Conservation (phyloP, 306 rosid genomes). For the Mimosa bimucronata region DNA sequence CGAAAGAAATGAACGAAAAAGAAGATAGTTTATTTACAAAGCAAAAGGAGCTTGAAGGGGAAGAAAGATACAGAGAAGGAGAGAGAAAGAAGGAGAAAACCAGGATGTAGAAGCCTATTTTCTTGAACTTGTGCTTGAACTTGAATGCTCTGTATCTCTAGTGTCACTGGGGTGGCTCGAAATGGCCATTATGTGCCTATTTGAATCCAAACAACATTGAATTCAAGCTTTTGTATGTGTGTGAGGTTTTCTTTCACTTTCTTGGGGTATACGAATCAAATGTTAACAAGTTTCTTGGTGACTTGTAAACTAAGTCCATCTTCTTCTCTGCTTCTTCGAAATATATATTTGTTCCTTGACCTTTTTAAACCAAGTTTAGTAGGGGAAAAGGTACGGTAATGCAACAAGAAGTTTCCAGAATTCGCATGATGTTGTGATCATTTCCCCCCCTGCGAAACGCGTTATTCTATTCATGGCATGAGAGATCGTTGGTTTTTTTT, state of each 20-base stretch:
- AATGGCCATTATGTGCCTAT: slow-evolving; percentile 33
- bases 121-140: slow-evolving; percentile 40
- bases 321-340: too few species aligned
- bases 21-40: slow-evolving; percentile 19
- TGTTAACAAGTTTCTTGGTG: slow-evolving; percentile 22
- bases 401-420: too few species aligned
- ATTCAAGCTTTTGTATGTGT: slow-evolving; percentile 12
- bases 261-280: slow-evolving; percentile 37
- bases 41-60: slow-evolving; percentile 27
- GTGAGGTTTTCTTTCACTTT: slow-evolving; percentile 33
- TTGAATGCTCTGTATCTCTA: slow-evolving; percentile 25
- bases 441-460: too few species aligned
- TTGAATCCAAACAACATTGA: not conserved
- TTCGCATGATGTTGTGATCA: too few species aligned
- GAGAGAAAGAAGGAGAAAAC: slow-evolving; percentile 30
- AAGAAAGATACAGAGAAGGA: slow-evolving; percentile 33
- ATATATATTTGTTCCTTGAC: too few species aligned
- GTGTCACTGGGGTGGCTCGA: slow-evolving; percentile 14
- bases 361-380: too few species aligned
- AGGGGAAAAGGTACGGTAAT: too few species aligned
- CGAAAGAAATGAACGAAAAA: slow-evolving; percentile 35
- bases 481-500: too few species aligned
- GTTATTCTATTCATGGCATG: too few species aligned
- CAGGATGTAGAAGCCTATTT: slow-evolving; percentile 39
- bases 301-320: too few species aligned